Base-by-base conservation (phyloP, 1,284 basidiomycete species). In the Calocybe gambosa region DNA sequence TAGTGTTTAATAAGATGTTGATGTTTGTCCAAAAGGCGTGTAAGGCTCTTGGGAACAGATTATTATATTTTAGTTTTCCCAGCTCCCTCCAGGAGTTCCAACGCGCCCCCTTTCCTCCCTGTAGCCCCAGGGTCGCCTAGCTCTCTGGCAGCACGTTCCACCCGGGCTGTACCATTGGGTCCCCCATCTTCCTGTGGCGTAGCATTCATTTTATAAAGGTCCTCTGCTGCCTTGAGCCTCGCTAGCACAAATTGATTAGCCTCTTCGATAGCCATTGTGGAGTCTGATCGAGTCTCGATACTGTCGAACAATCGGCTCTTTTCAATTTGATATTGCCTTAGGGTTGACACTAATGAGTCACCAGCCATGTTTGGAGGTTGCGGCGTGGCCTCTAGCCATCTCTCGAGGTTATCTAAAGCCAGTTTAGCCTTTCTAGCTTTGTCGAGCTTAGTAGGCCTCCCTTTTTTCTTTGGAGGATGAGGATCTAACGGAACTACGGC, bases 371-470 rank as follows among this genome's bases (percentile, higher is more conserved):
- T 38, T 3, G 40, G 16, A 20, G 39, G 47, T 41, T 21, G 10
- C 26, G 50, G 20, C 5, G 47, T 71, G 42, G 69, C 68, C 44
- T 73, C 69, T 39, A 82, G 58, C 74, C 76, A 78, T 39, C 64
- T 66, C 23, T 78, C 76, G 48, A 87, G 61, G 6, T 65, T 63
- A 2, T 63, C 64, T 1, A 82, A 55, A 0, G 77, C 74, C 1
- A 71, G 66, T 52, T 74, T 75, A 4, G 75, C 72, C 59, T 71
- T 78, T 54, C 73, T 75, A 8, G 63, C 63, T 56, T 74, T 78
- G 41, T 84, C 82, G 4, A 76, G 70, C 55, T 71, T 81, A 5
- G 82, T 75, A 0, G 82, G 83, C 0, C 85, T 73, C 3, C 86
- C 85, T 58, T 74, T 81, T 59, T 82, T 80, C 61, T 77, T 81